Conservation (phyloP, 331 rosid species). For the Prunus yedoensis region DNA sequence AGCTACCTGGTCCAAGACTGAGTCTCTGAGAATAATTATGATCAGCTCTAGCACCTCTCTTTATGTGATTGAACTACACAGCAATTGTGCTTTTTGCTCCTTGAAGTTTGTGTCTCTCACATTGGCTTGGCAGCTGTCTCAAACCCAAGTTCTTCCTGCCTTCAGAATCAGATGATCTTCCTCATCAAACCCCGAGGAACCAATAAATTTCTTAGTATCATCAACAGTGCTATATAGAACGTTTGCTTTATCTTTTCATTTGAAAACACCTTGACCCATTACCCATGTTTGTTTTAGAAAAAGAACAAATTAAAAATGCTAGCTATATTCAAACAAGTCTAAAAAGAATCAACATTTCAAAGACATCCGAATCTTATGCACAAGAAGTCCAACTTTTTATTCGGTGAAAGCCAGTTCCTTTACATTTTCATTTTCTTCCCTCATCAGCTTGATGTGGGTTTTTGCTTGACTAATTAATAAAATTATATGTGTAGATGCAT, state of each 20-base stretch:
- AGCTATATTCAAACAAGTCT: constrained; percentile 2
- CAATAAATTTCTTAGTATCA: background rate
- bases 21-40: constrained; percentile 21
- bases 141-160: constrained; percentile 33
- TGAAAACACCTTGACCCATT: constrained; percentile 8
- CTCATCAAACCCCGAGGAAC: constrained; percentile 20
- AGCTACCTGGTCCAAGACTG: constrained; percentile 19
- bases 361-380: background rate
- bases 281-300: background rate
- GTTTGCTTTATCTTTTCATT: constrained; percentile 14
- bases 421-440: background rate
- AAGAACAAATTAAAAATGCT: constrained; percentile 5
- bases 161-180: constrained; percentile 22
- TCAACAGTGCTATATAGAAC: background rate
- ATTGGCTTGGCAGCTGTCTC: constrained; percentile 11
- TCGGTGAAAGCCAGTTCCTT: background rate
- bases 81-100: constrained; percentile 24
- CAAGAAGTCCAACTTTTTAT: constrained; percentile 6
- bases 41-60: constrained; percentile 12
- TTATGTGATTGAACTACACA: constrained; percentile 40
- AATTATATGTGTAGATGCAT: constrained; percentile 58
- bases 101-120: constrained; percentile 30
- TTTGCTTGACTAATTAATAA: background rate
- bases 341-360: constrained; percentile 18
- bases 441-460: background rate